Evolutionary conservation across 371 early-diverging fungal genomes (phyloP).

Genomic region (Zychaea mexicana): DNA sequence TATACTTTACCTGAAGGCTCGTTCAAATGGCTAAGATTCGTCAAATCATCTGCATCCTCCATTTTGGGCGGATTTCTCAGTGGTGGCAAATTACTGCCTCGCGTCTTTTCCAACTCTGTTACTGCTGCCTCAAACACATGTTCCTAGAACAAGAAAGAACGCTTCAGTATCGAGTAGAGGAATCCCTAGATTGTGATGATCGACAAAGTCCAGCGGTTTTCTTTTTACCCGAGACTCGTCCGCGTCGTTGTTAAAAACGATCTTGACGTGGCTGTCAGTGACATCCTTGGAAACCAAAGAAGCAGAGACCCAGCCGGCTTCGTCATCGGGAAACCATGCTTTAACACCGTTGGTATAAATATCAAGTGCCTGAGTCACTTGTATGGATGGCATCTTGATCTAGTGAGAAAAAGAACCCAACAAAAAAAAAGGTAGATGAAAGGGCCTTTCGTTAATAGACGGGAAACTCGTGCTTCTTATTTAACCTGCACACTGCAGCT

Average conservation of each 20-base stretch:
- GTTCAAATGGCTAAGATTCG: slow-evolving; percentile 89
- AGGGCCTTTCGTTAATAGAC: not conserved
- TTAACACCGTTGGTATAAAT: slow-evolving; percentile 70
- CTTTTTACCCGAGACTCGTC: slow-evolving; percentile 35
- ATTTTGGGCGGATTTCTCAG: slow-evolving; percentile 88
- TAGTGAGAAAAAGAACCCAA: no score
- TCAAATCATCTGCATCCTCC: slow-evolving; percentile 91
- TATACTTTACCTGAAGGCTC: slow-evolving; percentile 91
- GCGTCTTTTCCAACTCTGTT: slow-evolving; percentile 65
- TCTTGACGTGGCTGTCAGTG: slow-evolving; percentile 55
- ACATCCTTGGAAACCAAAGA: slow-evolving; percentile 57
- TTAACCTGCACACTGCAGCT: no score
- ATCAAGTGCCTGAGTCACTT: slow-evolving; percentile 32
- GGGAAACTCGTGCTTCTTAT: not conserved
- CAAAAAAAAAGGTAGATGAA: no score
- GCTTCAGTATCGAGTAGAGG: not conserved
- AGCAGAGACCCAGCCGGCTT: slow-evolving; percentile 86
- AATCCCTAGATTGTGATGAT: no score
- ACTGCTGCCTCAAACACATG: slow-evolving; percentile 74
- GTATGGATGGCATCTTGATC: slow-evolving; percentile 20
- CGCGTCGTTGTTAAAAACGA: slow-evolving; percentile 64
- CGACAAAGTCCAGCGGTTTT: not conserved
- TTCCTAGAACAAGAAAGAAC: slow-evolving; percentile 50
- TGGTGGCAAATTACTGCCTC: slow-evolving; percentile 76
- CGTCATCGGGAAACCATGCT: slow-evolving; percentile 90